Conservation (phyloP, 2,329 filamentous ascomycete species). For the Aspergillus aculeatus region DNA sequence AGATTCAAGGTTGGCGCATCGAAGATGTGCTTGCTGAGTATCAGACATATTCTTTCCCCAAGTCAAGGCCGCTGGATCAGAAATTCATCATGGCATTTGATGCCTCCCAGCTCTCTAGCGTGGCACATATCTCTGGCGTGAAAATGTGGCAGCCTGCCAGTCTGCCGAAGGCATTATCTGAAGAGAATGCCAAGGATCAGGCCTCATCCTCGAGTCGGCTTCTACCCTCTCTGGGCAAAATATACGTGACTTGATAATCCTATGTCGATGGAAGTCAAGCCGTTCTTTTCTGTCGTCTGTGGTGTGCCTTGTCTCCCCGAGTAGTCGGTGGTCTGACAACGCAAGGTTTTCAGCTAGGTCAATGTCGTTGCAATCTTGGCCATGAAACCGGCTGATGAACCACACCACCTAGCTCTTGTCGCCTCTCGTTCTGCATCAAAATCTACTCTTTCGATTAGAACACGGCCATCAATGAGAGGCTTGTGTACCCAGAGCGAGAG, state of each 20-base stretch:
- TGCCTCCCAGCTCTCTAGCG: conserved; percentile 18
- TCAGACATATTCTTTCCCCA: conserved; percentile 56
- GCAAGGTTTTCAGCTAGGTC: background rate
- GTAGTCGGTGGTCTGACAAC: background rate
- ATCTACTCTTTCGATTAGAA: background rate
- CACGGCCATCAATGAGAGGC: background rate
- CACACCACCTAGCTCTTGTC: background rate
- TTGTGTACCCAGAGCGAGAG: background rate
- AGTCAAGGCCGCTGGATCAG: conserved; percentile 44
- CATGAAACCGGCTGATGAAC: background rate
- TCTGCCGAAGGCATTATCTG: conserved; percentile 2
- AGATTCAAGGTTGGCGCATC: conserved; percentile 66
- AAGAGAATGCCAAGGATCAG: conserved; percentile 8
- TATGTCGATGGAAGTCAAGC: background rate
- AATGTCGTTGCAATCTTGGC: background rate
- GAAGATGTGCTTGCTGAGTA: conserved; percentile 71
- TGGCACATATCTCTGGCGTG: conserved; percentile 20
- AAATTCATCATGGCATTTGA: conserved; percentile 30
- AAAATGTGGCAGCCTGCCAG: conserved; percentile 14
- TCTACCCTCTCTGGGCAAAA: conserved; percentile 6
- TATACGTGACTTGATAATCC: background rate
- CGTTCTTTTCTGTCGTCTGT: background rate
- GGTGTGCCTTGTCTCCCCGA: too few relatives aligned
- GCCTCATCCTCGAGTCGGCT: conserved; percentile 6
- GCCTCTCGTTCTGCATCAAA: background rate